phyloP scores from a whole-genome alignment of 2,329 filamentous ascomycete genomes.

The Neospermospora avenae region DNA sequence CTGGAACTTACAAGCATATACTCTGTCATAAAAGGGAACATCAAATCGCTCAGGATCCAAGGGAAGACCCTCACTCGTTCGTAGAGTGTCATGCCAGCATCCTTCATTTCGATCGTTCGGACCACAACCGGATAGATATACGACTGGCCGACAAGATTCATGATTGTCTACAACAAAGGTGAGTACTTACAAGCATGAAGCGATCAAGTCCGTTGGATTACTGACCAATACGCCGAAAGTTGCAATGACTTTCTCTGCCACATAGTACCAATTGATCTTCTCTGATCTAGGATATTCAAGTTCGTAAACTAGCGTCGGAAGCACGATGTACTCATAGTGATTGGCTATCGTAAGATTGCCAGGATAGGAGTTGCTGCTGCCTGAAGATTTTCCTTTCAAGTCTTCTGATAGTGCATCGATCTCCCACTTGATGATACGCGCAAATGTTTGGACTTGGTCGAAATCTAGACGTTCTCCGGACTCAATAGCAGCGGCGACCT shows the following conservation, averaged over 20 bases:
- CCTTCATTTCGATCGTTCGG: conserved; percentile 63
- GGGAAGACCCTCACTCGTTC: conserved; percentile 66
- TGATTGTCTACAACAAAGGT: conserved; percentile 47
- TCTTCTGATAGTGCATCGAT: conserved; percentile 59
- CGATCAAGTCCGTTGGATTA: not conserved
- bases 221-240: conserved; percentile 64
- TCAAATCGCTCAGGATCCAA: conserved; percentile 69
- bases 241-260: conserved; percentile 67
- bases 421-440: conserved; percentile 59
- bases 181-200: not conserved
- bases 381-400: conserved; percentile 56
- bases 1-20: conserved; percentile 48
- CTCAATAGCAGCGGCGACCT: conserved; percentile 59
- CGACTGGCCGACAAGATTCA: conserved; percentile 74
- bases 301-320: conserved; percentile 78
- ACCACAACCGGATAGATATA: conserved; percentile 76
- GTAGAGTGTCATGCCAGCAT: conserved; percentile 56
- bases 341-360: conserved; percentile 63
- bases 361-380: conserved; percentile 55
- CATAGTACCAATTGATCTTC: conserved; percentile 69
- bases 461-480: conserved; percentile 56
- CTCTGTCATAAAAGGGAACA: conserved; percentile 78
- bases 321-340: conserved; percentile 68
- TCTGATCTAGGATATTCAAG: conserved; percentile 72
- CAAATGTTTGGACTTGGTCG: conserved; percentile 61